phyloP scores from a whole-genome alignment of 2,329 filamentous ascomycete genomes.

The Talaromyces sp. region DNA sequence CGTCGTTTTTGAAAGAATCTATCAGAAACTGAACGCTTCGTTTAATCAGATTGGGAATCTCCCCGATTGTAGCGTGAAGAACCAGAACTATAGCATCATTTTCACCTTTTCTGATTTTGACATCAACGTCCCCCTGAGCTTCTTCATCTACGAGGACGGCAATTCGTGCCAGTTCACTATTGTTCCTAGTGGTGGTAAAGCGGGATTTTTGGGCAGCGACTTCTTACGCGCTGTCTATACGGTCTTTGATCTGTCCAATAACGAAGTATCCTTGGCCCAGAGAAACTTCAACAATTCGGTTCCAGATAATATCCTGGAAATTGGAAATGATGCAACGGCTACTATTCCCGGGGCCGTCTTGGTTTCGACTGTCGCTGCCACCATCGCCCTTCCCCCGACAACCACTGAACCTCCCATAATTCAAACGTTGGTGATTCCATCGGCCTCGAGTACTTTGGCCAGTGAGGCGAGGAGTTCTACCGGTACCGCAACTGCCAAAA shows the following conservation, averaged over 20 bases:
- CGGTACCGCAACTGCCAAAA: neutral
- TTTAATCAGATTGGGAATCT: neutral
- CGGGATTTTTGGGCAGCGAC: conserved; percentile 63
- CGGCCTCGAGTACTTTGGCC: neutral
- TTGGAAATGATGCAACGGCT: neutral
- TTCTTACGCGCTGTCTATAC: conserved; percentile 69
- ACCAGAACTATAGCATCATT: neutral
- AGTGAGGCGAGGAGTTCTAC: no score
- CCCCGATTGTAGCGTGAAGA: neutral
- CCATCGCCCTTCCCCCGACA: neutral
- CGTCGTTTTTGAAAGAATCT: neutral
- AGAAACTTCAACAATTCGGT: conserved; percentile 54
- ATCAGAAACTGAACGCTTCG: neutral
- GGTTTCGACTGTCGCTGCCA: neutral
- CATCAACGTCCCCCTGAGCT: neutral
- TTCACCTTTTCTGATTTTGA: neutral
- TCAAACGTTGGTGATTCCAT: neutral
- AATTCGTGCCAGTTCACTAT: neutral
- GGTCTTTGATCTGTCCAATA: conserved; percentile 66
- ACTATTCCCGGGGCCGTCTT: neutral
- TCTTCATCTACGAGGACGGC: neutral
- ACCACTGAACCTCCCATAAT: neutral
- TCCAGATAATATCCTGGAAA: neutral
- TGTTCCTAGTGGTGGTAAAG: neutral
- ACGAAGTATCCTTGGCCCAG: conserved; percentile 65